These are phyloP conservation scores for Cladosporium colombiae DNA, from an alignment of 2,329 filamentous ascomycete species.

Conservation along the genomic window DNA sequence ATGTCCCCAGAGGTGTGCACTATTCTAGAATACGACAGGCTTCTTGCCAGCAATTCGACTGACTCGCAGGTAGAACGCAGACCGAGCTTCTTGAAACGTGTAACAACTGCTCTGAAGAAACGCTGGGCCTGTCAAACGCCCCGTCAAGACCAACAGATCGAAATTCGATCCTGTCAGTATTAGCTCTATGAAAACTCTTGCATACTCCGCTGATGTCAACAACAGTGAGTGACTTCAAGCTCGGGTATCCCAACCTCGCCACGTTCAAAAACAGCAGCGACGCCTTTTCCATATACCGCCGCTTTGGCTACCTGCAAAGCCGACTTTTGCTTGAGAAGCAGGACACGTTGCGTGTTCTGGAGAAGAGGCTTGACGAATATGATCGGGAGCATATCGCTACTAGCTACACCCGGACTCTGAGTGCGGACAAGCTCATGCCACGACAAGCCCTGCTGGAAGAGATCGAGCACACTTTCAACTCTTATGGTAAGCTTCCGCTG, in stretches of 20 bases:
- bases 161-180: neutral
- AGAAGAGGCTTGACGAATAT: constrained; percentile 22
- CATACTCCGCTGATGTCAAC: neutral
- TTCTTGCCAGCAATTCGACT: neutral
- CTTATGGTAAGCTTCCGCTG: constrained; percentile 17
- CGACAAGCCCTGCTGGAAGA: constrained; percentile 9
- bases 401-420: constrained; percentile 22
- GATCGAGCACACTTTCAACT: constrained; percentile 21
- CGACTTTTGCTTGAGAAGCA: constrained; percentile 39
- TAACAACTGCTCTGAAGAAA: neutral
- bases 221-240: neutral
- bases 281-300: constrained; percentile 46
- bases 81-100: neutral
- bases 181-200: neutral
- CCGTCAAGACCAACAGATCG: neutral
- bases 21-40: neutral
- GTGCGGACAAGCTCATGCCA: neutral
- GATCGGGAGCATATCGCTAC: neutral
- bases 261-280: constrained; percentile 44
- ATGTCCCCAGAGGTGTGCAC: neutral
- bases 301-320: constrained; percentile 45
- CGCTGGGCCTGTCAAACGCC: no score
- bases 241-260: constrained; percentile 42
- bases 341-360: constrained; percentile 33
- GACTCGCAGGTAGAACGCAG: neutral